Conservation (phyloP, 73 alveolate genomes). For the Effrenium voratum region DNA sequence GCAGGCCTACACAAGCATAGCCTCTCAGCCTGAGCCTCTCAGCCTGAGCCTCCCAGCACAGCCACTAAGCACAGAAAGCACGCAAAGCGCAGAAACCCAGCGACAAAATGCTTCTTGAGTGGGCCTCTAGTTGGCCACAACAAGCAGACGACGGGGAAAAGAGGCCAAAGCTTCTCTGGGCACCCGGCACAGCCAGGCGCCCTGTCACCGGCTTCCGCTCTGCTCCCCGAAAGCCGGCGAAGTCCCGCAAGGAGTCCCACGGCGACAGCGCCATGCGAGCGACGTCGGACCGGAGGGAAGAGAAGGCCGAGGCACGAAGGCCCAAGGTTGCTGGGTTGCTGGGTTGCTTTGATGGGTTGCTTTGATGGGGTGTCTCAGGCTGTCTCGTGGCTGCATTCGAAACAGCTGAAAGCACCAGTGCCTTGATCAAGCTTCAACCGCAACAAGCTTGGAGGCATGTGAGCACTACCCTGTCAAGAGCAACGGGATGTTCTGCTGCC, state of each 20-base stretch:
- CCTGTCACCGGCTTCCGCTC: conserved; percentile 54
- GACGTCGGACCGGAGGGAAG: not conserved
- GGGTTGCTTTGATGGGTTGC: not conserved
- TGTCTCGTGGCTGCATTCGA: not conserved
- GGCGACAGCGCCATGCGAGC: not conserved
- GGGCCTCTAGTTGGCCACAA: too few relatives aligned
- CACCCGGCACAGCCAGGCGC: conserved; percentile 51
- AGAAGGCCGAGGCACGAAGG: not conserved
- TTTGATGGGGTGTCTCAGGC: not conserved
- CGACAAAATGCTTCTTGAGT: not conserved
- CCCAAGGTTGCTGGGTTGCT: not conserved
- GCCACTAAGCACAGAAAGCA: too few relatives aligned
- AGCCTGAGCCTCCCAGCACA: too few relatives aligned
- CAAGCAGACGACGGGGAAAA: not conserved
- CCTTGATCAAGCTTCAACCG: not conserved
- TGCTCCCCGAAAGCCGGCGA: conserved; percentile 41
- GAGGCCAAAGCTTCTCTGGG: not conserved
- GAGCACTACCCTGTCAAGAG: too few relatives aligned
- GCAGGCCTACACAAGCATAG: too few relatives aligned
- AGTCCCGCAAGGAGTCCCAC: conserved; percentile 54
- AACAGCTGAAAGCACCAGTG: not conserved
- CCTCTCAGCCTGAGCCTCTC: too few relatives aligned
- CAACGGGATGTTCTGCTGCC: too few relatives aligned
- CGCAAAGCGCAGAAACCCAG: not conserved
- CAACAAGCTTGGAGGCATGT: not conserved